These are phyloP conservation scores for Meyerozyma carpophila DNA, from an alignment of 1,139 yeast genomes.

Conservation along the genomic window DNA sequence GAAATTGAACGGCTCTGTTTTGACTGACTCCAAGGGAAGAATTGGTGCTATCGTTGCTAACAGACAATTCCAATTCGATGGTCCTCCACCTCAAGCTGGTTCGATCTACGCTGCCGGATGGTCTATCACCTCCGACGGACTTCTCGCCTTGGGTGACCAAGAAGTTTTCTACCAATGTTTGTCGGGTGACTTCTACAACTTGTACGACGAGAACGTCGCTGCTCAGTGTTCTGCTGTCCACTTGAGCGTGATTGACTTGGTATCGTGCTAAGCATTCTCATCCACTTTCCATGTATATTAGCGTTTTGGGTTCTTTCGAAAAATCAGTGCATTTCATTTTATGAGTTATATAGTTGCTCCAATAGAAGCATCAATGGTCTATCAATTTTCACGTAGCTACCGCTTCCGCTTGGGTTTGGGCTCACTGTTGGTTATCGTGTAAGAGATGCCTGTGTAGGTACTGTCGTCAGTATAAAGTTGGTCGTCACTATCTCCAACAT, in stretches of 20 bases:
- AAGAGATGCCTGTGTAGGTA: constrained; percentile 61
- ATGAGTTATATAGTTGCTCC: constrained; percentile 1
- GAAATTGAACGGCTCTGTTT: constrained; percentile 46
- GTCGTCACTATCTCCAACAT: constrained; percentile 30
- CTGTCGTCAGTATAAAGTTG: constrained; percentile 40
- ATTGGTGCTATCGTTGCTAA: constrained; percentile 79
- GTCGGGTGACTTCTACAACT: constrained; percentile 78
- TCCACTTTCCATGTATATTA: neutral
- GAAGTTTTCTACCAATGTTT: constrained; percentile 72
- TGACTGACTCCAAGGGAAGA: constrained; percentile 63
- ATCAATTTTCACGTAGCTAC: neutral
- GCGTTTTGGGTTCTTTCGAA: neutral
- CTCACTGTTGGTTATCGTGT: constrained; percentile 43
- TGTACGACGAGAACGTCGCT: constrained; percentile 67
- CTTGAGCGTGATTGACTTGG: constrained; percentile 59
- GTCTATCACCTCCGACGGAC: constrained; percentile 61
- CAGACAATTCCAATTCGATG: constrained; percentile 86
- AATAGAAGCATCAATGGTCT: neutral
- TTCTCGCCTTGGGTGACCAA: constrained; percentile 63
- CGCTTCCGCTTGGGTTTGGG: constrained; percentile 3
- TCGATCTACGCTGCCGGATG: constrained; percentile 83
- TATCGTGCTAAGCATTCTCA: constrained; percentile 40
- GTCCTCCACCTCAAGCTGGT: constrained; percentile 91
- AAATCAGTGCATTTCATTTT: neutral
- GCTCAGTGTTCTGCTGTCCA: constrained; percentile 61